A percentile compares a stretch with the other conserved stretches of the same genome.
Conservation (phyloP, 768 basidiomycete species). For the Suillus cothurnatus region DNA sequence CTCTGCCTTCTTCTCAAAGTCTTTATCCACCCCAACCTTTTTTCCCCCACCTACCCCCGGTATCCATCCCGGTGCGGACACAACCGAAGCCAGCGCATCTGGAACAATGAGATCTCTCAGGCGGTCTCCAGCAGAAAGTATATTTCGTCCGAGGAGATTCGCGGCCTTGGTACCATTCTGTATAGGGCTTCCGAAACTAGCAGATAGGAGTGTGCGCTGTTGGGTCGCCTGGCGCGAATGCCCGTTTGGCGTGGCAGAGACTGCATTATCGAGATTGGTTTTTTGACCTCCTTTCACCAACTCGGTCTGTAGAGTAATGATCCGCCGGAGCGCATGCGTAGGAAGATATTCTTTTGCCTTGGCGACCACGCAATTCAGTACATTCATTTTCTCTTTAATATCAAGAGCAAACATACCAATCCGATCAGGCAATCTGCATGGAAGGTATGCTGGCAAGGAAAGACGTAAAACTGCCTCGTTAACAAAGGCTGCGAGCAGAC, state of each 20-base stretch:
- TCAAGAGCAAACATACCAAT: slow-evolving; percentile 59
- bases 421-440: slow-evolving; percentile 97
- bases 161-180: slow-evolving; percentile 68
- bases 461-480: slow-evolving; percentile 95
- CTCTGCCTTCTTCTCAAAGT: slow-evolving; percentile 65
- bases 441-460: slow-evolving; percentile 97
- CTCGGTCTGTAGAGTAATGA: slow-evolving; percentile 83
- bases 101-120: slow-evolving; percentile 92
- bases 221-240: slow-evolving; percentile 45
- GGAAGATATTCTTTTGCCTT: slow-evolving; percentile 94
- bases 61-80: slow-evolving; percentile 79
- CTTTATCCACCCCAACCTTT: slow-evolving; percentile 44
- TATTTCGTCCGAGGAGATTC: slow-evolving; percentile 71
- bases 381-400: neutral
- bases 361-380: slow-evolving; percentile 17
- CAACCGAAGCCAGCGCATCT: slow-evolving; percentile 85
- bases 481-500: slow-evolving; percentile 76
- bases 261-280: slow-evolving; percentile 34
- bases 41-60: slow-evolving; percentile 61
- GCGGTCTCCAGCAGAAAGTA: slow-evolving; percentile 87
- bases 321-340: slow-evolving; percentile 76
- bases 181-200: slow-evolving; percentile 64
- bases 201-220: slow-evolving; percentile 72
- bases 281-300: slow-evolving; percentile 59
- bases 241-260: slow-evolving; percentile 36